Base-by-base conservation (phyloP, 768 basidiomycete species). In the Serendipita vermifera region DNA sequence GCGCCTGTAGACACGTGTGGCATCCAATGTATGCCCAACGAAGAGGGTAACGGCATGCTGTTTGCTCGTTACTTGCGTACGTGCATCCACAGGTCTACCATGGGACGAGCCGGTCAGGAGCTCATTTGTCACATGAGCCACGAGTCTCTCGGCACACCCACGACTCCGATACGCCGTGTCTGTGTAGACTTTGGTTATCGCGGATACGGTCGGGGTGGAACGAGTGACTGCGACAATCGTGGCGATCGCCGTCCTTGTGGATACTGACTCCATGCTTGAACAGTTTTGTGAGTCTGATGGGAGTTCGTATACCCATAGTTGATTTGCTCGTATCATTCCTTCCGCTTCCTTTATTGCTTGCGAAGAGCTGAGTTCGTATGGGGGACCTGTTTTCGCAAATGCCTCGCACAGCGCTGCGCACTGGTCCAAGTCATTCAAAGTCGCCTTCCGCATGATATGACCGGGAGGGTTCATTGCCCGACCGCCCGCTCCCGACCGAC, bases 161-260 rank as follows among this genome's bases (percentile, higher is more conserved):
- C 46, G 11, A 9, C 27, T 20, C 46, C 46, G 11, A 31, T 51
- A 51, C 7, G 15, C 5, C n/a, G 20, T 7, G 20, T 20, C 32
- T 1, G 46, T 51, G 22, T 51, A 51, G 7, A 51, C 46, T n/a
- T 51, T 51, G 11, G 46, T 51, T 20, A 51, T 51, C 20, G 46
- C 46, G n/a, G 46, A 51, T 20, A 51, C 46, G 27, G 46, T 51
- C 15, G 46, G 46, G n/a, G 46, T 51, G 22, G 46, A 51, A 31
- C 46, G 46, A 7, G 46, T 51, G 22, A 51, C 46, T 9, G 46
- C 46, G 15, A 51, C 46, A 20, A 51, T 22, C 5, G 46, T 22
- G 15, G 46, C 22, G 9, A 51, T 26, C n/a, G 35, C 35, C 15
- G 4, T 51, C n/a, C 20, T 20, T 29, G 24, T 51, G 20, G 11